Evolutionary conservation across 1,139 yeast species (phyloP).

Genomic region (Pichia sp.): DNA sequence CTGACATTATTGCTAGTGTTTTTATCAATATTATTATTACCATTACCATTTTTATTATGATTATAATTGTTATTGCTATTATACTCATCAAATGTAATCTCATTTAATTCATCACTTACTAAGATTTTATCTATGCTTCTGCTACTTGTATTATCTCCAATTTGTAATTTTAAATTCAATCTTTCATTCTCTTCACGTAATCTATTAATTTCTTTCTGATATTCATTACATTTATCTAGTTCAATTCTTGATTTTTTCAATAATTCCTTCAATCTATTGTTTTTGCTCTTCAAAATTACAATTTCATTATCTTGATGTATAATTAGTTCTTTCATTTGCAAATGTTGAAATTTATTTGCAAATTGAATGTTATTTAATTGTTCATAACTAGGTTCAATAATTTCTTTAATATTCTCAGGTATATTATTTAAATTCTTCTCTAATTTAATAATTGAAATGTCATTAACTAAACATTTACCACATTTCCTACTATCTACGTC

Average conservation of each 20-base stretch:
- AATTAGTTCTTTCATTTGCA: slow-evolving; percentile 4
- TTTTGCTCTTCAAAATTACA: slow-evolving; percentile 3
- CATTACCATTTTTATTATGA: neutral
- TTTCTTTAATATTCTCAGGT: slow-evolving; percentile 5
- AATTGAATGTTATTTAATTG: slow-evolving; percentile 8
- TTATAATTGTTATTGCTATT: neutral
- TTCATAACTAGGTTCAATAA: slow-evolving; percentile 9
- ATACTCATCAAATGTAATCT: slow-evolving; percentile 4
- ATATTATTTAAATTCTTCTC: slow-evolving; percentile 4
- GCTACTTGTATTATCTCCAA: slow-evolving; percentile 4
- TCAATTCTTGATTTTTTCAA: slow-evolving; percentile 9
- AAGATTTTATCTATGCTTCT: neutral
- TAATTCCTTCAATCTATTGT: slow-evolving; percentile 9
- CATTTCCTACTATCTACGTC: slow-evolving; percentile 3
- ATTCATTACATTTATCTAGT: slow-evolving; percentile 11
- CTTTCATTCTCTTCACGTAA: slow-evolving; percentile 6
- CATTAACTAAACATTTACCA: slow-evolving; percentile 7
- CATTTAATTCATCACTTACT: slow-evolving; percentile 1
- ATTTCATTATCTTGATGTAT: slow-evolving; percentile 1
- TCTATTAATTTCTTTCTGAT: slow-evolving; percentile 7
- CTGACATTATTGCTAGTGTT: slow-evolving; percentile 4
- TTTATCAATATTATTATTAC: neutral
- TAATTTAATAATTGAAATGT: slow-evolving; percentile 7
- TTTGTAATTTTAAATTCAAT: slow-evolving; percentile 4
- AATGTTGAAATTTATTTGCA: slow-evolving; percentile 8